Evolutionary conservation across 805 yeast species (phyloP).

Genomic region (Tetrapisispora fleetii): DNA sequence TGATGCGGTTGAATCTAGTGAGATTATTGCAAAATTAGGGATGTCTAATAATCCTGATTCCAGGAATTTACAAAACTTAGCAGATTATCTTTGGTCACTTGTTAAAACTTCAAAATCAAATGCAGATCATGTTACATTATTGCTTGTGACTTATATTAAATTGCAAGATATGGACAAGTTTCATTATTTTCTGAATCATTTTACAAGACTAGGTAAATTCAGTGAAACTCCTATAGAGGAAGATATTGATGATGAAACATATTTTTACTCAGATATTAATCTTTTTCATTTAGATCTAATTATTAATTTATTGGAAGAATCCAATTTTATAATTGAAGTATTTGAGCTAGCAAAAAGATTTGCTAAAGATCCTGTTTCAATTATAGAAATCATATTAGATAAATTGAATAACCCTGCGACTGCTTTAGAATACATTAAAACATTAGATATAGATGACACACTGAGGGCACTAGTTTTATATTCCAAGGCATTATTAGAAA

Average conservation of each 20-base stretch:
- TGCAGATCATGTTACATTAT: conserved; percentile 73
- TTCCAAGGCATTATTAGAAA: conserved; percentile 54
- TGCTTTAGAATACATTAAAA: conserved; percentile 55
- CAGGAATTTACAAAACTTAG: conserved; percentile 38
- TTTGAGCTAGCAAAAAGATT: conserved; percentile 55
- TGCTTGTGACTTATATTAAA: conserved; percentile 73
- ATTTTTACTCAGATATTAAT: conserved; percentile 23
- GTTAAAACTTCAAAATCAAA: conserved; percentile 46
- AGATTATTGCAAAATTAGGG: conserved; percentile 67
- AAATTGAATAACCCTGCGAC: conserved; percentile 52
- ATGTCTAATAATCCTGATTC: conserved; percentile 39
- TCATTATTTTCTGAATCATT: conserved; percentile 42
- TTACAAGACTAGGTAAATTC: conserved; percentile 21
- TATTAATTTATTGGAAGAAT: conserved; percentile 60
- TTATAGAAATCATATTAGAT: conserved; percentile 63
- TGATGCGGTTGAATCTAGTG: conserved; percentile 53
- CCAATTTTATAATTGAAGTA: conserved; percentile 57
- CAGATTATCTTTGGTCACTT: conserved; percentile 53
- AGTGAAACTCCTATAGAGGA: conserved; percentile 21
- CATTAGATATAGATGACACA: conserved; percentile 67
- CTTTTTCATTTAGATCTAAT: conserved; percentile 58
- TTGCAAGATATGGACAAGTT: conserved; percentile 52
- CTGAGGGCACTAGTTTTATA: conserved; percentile 58
- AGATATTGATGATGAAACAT: conserved; percentile 30
- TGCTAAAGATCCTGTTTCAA: conserved; percentile 59